Base-by-base conservation (phyloP, 805 yeast species). In the Nematodospora valgi region DNA sequence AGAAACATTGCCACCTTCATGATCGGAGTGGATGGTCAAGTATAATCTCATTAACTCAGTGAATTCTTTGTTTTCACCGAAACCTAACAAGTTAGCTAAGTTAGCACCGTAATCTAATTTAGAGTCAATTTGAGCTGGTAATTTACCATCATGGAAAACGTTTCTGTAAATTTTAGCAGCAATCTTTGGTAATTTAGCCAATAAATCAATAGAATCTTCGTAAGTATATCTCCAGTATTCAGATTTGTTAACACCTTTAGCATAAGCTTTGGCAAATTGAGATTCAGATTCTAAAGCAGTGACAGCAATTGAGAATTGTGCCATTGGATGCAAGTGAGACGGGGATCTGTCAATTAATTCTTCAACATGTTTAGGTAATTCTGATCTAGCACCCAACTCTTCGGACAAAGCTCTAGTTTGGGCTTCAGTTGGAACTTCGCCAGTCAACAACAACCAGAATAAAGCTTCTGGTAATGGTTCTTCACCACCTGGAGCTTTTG, bases 1-100 rank as follows among this genome's bases (percentile, higher is more conserved):
- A 38, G 86, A 79, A 35, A 82, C 91, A 54, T 82, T 82, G 47
- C 91, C 91, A 61, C 89, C 89, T 66, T 82, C 89, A 63, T 82
- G 89, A 58, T 82, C 89, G 29, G 82, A 78, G 69, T 82, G 89
- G 50, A 82, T 68, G 39, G 88, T 80, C 54, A 79, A 74, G 68
- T 82, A 82, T 48, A 82, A 67, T 59, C 89, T 72, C 68, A 82
- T 69, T 49, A 84, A 68, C 56, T 84, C 85, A 36, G 78, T 73
- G 56, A 83, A 83, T 54, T 78, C 83, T 32, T 46, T 41, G 51
- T 76, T 70, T 43, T 65, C 74, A 35, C 70, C 64, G 63, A 68
- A 76, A 34, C 89, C 91, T 51, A 83, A 67, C 55, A 75, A 56
- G 38, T 70, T 62, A 41, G 87, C 78, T 52, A 82, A 74, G 68